Percentiles rank a stretch among this genome's conserved stretches.
phyloP scores from a whole-genome alignment of 345 rosid genomes.

The Salix dunnii region DNA sequence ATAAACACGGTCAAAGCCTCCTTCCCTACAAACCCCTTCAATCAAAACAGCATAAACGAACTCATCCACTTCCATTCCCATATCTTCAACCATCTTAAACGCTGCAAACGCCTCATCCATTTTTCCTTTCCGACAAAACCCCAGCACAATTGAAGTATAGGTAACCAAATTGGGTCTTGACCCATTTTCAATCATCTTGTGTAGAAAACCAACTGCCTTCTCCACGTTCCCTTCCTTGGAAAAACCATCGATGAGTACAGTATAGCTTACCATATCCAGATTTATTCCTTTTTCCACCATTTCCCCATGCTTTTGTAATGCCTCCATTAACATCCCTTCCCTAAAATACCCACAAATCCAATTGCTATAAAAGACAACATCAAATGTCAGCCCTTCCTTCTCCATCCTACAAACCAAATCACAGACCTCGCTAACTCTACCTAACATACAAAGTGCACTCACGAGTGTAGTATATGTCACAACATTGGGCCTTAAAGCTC shows the following conservation, averaged over 20 bases:
- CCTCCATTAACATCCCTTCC: constrained; percentile 46
- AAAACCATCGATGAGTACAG: constrained; percentile 55
- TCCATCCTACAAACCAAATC: constrained; percentile 45
- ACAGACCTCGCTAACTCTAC: constrained; percentile 50
- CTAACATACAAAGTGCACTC: constrained; percentile 54
- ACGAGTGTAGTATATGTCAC: constrained; percentile 60
- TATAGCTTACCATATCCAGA: constrained; percentile 52
- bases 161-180: constrained; percentile 56
- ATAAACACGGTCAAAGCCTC: constrained; percentile 48
- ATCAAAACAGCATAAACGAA: constrained; percentile 67
- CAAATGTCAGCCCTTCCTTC: constrained; percentile 53
- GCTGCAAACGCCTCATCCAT: constrained; percentile 54
- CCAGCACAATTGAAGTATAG: constrained; percentile 51
- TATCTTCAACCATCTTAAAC: constrained; percentile 45
- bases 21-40: constrained; percentile 59
- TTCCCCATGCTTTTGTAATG: constrained; percentile 38
- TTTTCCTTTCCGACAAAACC: constrained; percentile 59
- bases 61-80: constrained; percentile 61
- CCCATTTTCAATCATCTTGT: constrained; percentile 56
- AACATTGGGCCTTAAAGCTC: constrained; percentile 55
- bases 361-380: constrained; percentile 59
- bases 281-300: constrained; percentile 51
- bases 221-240: constrained; percentile 41
- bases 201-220: constrained; percentile 51
- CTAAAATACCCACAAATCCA: constrained; percentile 57